These are phyloP conservation scores for Yarrowia sp. DNA, from an alignment of 805 yeast genomes.

Conservation along the genomic window DNA sequence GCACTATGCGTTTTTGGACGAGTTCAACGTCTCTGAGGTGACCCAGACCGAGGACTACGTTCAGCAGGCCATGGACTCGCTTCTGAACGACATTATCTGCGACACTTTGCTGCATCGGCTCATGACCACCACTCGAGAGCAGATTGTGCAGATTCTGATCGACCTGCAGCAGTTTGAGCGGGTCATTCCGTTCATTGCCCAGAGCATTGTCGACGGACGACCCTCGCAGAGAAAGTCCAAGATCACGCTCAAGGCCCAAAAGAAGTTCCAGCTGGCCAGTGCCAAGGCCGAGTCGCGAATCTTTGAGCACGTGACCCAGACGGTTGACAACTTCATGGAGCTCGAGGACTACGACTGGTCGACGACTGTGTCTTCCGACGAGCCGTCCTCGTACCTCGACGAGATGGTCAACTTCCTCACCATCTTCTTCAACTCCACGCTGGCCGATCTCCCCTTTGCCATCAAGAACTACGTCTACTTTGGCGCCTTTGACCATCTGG, in stretches of 20 bases:
- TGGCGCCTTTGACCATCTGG: slow-evolving; percentile 84
- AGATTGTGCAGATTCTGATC: slow-evolving; percentile 84
- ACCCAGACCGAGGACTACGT: slow-evolving; percentile 66
- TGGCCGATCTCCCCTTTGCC: slow-evolving; percentile 78
- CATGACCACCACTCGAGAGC: slow-evolving; percentile 81
- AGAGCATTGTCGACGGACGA: slow-evolving; percentile 52
- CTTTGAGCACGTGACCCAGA: slow-evolving; percentile 80
- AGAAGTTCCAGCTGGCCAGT: slow-evolving; percentile 63
- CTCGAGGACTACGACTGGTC: slow-evolving; percentile 88
- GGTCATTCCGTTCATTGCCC: slow-evolving; percentile 71
- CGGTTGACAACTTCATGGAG: slow-evolving; percentile 79
- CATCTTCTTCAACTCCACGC: slow-evolving; percentile 83
- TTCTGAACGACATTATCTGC: slow-evolving; percentile 73
- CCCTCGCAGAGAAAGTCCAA: slow-evolving; percentile 51
- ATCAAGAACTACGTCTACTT: slow-evolving; percentile 81
- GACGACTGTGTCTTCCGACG: slow-evolving; percentile 57
- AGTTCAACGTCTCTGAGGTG: slow-evolving; percentile 63
- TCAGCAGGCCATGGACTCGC: slow-evolving; percentile 66
- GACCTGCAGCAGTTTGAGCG: slow-evolving; percentile 85
- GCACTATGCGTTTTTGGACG: slow-evolving; percentile 68
- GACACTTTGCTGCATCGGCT: slow-evolving; percentile 66
- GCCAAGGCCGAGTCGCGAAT: slow-evolving; percentile 79
- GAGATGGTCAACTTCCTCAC: slow-evolving; percentile 87
- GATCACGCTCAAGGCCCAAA: slow-evolving; percentile 60
- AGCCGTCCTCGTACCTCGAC: slow-evolving; percentile 75